Percentiles rank a stretch among this genome's conserved stretches.
Evolutionary conservation across 2,329 filamentous ascomycete species (phyloP).

Genomic region (Tolypocladium ovalisporum): DNA sequence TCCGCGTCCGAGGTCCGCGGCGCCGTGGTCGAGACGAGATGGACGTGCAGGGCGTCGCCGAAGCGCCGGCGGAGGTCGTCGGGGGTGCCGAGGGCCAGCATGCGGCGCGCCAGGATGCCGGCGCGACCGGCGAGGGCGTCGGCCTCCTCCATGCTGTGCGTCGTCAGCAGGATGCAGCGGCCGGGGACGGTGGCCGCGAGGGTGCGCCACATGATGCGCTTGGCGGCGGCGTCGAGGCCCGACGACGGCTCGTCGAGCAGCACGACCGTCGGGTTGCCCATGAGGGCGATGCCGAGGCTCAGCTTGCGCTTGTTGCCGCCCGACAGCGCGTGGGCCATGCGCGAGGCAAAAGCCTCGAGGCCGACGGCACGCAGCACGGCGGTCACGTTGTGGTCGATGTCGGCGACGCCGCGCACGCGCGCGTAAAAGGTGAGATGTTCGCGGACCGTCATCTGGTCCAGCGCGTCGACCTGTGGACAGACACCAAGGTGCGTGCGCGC

Average conservation of each 20-base stretch:
- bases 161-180: constrained; percentile 77
- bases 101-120: constrained; percentile 74
- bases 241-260: constrained; percentile 83
- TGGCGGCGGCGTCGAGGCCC: constrained; percentile 82
- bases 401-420: constrained; percentile 63
- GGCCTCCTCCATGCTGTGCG: constrained; percentile 92
- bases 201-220: constrained; percentile 88
- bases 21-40: constrained; percentile 65
- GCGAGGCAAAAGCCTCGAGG: constrained; percentile 54
- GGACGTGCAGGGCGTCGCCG: constrained; percentile 70
- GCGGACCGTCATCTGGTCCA: constrained; percentile 81
- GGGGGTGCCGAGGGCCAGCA: constrained; percentile 75
- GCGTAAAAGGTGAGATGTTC: constrained; percentile 89
- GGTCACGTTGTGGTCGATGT: constrained; percentile 66
- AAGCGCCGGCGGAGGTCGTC: constrained; percentile 63
- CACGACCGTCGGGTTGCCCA: constrained; percentile 82
- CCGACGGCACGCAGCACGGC: constrained; percentile 76
- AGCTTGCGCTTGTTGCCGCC: constrained; percentile 94
- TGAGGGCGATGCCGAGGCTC: constrained; percentile 77
- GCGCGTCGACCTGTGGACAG: constrained; percentile 78
- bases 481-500: constrained; percentile 78
- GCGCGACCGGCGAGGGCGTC: constrained; percentile 75
- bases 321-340: constrained; percentile 70
- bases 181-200: constrained; percentile 63
- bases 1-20: constrained; percentile 61